These are phyloP conservation scores for Rhizopus delemar DNA, from an alignment of 371 early-diverging fungal species.

Conservation along the genomic window DNA sequence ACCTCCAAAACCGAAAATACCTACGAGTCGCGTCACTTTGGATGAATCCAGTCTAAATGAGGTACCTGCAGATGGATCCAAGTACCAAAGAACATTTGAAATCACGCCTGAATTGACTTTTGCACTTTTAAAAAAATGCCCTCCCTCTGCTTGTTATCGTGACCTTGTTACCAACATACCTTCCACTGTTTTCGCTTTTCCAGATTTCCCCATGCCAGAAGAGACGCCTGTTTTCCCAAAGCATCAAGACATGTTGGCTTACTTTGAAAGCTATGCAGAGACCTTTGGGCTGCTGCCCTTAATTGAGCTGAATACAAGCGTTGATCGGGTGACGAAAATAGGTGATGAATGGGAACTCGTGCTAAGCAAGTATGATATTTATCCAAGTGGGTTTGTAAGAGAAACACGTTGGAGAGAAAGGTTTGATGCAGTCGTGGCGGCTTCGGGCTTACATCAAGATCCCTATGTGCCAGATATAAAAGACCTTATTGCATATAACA, in stretches of 20 bases:
- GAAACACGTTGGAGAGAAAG: conserved; percentile 28
- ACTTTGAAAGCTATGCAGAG: conserved; percentile 15
- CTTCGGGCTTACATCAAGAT: conserved; percentile 37
- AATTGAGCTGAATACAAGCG: conserved; percentile 29
- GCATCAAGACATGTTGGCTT: conserved; percentile 8
- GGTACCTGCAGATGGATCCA: conserved; percentile 3
- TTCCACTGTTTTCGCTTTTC: conserved; percentile 1
- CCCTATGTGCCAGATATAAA: conserved; percentile 38
- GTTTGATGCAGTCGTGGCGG: conserved; percentile 45
- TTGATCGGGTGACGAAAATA: conserved; percentile 16
- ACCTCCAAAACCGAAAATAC: conserved; percentile 24
- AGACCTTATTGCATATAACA: conserved; percentile 30
- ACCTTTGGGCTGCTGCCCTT: conserved; percentile 16
- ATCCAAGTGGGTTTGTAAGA: conserved; percentile 17
- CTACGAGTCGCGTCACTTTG: conserved; percentile 9
- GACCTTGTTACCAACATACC: conserved; percentile 24
- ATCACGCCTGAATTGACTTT: conserved; percentile 23
- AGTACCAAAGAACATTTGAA: conserved; percentile 16
- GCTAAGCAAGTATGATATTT: conserved; percentile 17
- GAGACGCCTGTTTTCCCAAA: neutral
- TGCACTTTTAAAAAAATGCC: conserved; percentile 7
- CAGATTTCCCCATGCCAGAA: conserved; percentile 16
- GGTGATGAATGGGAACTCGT: conserved; percentile 27
- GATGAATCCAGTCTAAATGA: neutral
- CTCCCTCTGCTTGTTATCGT: conserved; percentile 27